These are phyloP conservation scores for Metarhizium robertsii DNA, from an alignment of 2,329 filamentous ascomycete genomes.

Conservation along the genomic window DNA sequence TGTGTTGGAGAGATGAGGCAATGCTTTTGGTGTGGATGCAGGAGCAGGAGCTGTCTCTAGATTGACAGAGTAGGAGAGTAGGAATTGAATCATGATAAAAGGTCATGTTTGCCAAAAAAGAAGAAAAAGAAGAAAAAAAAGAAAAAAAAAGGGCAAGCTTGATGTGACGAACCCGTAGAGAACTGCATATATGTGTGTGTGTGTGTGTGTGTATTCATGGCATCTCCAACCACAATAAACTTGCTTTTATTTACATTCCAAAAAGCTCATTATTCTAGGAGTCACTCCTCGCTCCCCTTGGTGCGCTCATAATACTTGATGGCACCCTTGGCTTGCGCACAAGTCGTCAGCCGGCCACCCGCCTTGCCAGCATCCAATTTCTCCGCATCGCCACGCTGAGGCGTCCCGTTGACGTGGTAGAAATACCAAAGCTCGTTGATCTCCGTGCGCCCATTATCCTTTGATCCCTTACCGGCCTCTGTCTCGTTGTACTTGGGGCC, in stretches of 20 bases:
- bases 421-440: conserved; percentile 60
- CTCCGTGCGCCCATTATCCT: conserved; percentile 47
- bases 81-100: not conserved
- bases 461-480: conserved; percentile 40
- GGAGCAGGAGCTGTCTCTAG: not conserved
- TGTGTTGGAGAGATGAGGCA: not conserved
- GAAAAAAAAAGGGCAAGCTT: not conserved
- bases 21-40: not conserved
- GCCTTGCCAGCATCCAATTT: conserved; percentile 34
- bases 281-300: conserved; percentile 15
- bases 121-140: not conserved
- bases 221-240: not conserved
- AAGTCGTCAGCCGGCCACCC: conserved; percentile 41
- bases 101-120: not conserved
- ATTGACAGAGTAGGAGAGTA: not conserved
- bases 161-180: not conserved
- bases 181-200: not conserved
- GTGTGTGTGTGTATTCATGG: not conserved
- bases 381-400: conserved; percentile 41
- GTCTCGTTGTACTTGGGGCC: conserved; percentile 54
- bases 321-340: conserved; percentile 42
- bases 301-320: conserved; percentile 46
- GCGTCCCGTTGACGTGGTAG: conserved; percentile 46
- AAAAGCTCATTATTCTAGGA: not conserved
- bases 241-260: not conserved